phyloP scores from a whole-genome alignment of 1,284 basidiomycete species.

The Cystobasidium slooffiae region DNA sequence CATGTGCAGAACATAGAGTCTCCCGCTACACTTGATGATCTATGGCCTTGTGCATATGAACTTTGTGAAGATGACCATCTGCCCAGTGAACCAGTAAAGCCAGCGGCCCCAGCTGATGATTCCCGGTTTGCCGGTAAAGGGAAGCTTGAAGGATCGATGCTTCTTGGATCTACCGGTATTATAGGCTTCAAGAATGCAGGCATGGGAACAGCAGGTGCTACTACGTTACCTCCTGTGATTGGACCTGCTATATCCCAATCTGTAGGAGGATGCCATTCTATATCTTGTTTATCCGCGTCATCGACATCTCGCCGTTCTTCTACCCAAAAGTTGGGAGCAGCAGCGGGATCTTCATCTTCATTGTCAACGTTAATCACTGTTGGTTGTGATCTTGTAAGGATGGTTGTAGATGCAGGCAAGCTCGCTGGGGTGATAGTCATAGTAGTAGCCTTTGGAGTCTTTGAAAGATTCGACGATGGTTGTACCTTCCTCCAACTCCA shows the following conservation, averaged over 20 bases:
- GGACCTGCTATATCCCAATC: slow-evolving; percentile 26
- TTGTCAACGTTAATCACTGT: neutral
- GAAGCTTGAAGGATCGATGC: slow-evolving; percentile 36
- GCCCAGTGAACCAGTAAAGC: neutral
- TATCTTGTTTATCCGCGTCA: slow-evolving; percentile 3
- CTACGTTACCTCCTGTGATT: neutral
- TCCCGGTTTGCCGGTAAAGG: neutral
- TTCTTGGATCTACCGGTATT: slow-evolving; percentile 20
- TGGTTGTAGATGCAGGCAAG: neutral
- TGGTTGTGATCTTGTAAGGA: neutral
- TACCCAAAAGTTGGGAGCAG: slow-evolving; percentile 1
- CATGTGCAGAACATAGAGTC: slow-evolving; percentile 38
- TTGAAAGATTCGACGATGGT: neutral
- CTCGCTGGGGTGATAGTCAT: no score
- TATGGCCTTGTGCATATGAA: slow-evolving; percentile 8
- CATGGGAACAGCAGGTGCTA: slow-evolving; percentile 29
- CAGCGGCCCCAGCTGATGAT: no score
- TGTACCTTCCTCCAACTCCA: slow-evolving; percentile 4
- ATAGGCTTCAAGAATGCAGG: slow-evolving; percentile 35
- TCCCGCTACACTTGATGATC: slow-evolving; percentile 30
- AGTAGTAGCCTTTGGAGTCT: no score
- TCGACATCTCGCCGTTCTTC: neutral
- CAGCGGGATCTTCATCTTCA: neutral
- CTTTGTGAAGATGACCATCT: slow-evolving; percentile 17
- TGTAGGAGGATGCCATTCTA: slow-evolving; percentile 27